Evolutionary conservation across 139 green algal genomes (phyloP).

Genomic region (Chlorella sp.): DNA sequence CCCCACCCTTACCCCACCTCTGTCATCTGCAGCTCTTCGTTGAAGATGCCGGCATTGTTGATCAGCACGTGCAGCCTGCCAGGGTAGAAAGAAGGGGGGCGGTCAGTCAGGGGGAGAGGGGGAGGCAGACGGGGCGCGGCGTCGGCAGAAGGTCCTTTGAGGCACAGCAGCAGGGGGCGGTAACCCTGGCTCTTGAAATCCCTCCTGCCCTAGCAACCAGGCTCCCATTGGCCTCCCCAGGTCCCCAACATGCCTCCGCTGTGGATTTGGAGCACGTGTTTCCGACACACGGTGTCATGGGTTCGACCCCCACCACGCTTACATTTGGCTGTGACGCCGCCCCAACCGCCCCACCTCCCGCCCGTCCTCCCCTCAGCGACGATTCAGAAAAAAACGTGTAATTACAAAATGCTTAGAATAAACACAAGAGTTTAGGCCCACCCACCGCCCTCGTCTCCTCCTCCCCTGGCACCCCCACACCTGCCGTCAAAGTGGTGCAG

Average conservation of each 20-base stretch:
- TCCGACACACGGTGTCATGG: no score
- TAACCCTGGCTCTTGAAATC: no score
- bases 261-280: no score
- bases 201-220: no score
- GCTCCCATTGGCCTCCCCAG: no score
- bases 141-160: no score
- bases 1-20: not conserved
- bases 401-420: no score
- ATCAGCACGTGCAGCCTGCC: conserved; percentile 49
- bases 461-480: not conserved
- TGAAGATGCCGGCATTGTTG: conserved; percentile 75
- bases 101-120: not conserved
- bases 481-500: conserved; percentile 33
- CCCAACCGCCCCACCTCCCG: not conserved
- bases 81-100: not conserved
- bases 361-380: not conserved
- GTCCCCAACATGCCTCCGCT: no score
- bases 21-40: conserved; percentile 39
- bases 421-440: no score
- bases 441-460: not conserved
- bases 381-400: no score
- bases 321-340: not conserved
- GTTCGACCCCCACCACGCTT: no score
- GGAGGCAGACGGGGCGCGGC: not conserved
- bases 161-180: no score